phyloP scores from a whole-genome alignment of 2,329 filamentous ascomycete species.

The Pseudogymnoascus sp. region DNA sequence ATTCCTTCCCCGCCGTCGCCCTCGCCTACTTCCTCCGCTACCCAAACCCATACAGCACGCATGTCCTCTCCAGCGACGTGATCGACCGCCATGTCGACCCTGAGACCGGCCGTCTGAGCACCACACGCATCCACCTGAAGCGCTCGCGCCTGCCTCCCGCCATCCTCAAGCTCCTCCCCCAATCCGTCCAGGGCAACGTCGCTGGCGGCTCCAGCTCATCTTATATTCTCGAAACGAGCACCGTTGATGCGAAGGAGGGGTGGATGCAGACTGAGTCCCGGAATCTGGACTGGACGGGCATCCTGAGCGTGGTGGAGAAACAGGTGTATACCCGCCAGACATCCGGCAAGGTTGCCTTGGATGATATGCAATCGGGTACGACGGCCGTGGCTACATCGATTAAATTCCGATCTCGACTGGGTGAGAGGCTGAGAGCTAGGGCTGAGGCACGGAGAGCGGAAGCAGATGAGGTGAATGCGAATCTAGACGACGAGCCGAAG shows the following conservation, averaged over 20 bases:
- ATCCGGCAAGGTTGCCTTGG: conserved; percentile 10
- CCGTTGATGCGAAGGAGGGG: conserved; percentile 69
- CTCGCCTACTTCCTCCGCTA: conserved; percentile 86
- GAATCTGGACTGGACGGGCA: conserved; percentile 75
- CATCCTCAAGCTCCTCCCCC: conserved; percentile 66
- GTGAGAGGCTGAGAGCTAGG: conserved; percentile 44
- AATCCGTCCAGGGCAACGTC: conserved; percentile 42
- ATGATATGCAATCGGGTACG: conserved; percentile 26
- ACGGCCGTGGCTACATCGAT: conserved; percentile 69
- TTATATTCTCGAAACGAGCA: conserved; percentile 72
- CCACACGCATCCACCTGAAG: conserved; percentile 72
- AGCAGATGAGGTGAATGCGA: conserved; percentile 32
- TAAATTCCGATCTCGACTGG: conserved; percentile 62
- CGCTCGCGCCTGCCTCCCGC: conserved; percentile 68
- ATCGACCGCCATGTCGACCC: conserved; percentile 66
- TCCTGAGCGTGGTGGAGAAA: conserved; percentile 68
- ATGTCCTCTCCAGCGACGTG: conserved; percentile 77
- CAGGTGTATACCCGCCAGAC: conserved; percentile 50
- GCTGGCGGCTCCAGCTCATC: conserved; percentile 58
- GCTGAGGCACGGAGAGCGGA: conserved; percentile 29
- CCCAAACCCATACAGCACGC: conserved; percentile 74
- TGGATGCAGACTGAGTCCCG: conserved; percentile 76
- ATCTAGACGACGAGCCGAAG: conserved; percentile 38
- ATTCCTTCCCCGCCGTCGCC: conserved; percentile 76
- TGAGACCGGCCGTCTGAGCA: conserved; percentile 64